phyloP scores from a whole-genome alignment of 2,329 filamentous ascomycete genomes.

The Sphaerulina vaccinii region DNA sequence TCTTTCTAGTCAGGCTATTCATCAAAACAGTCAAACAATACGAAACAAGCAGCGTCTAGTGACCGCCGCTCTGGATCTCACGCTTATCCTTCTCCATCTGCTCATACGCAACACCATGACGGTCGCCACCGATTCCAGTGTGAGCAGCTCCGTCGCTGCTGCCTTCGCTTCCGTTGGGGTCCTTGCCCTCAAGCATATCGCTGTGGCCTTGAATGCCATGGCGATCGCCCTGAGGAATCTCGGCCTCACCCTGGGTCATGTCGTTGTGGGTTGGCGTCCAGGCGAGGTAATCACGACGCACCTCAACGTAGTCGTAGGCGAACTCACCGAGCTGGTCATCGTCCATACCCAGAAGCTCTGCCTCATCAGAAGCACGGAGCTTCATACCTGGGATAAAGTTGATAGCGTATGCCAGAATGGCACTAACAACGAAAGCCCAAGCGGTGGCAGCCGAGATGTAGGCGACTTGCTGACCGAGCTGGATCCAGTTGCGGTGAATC shows the following conservation, averaged over 20 bases:
- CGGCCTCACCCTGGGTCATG: conserved; percentile 58
- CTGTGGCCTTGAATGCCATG: conserved; percentile 64
- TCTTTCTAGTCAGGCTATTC: not conserved
- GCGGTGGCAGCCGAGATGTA: conserved; percentile 66
- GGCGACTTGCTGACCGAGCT: conserved; percentile 77
- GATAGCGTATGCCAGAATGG: conserved; percentile 70
- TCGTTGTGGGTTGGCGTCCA: conserved; percentile 76
- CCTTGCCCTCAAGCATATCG: conserved; percentile 61
- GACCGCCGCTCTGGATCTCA: conserved; percentile 20
- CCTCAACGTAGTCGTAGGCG: conserved; percentile 87
- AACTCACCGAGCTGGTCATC: conserved; percentile 89
- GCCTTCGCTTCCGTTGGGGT: conserved; percentile 45
- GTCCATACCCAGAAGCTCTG: conserved; percentile 83
- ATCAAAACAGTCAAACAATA: not conserved
- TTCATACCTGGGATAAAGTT: conserved; percentile 74
- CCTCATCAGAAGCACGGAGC: conserved; percentile 76
- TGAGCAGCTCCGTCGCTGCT: conserved; percentile 44
- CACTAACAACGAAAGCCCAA: conserved; percentile 73
- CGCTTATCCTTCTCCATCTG: conserved; percentile 37
- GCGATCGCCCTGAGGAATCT: conserved; percentile 62
- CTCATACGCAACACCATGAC: conserved; percentile 53
- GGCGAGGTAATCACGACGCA: conserved; percentile 81
- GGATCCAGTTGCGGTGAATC: conserved; percentile 70
- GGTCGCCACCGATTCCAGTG: conserved; percentile 52
- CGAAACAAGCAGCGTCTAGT: conserved; percentile 9